Evolutionary conservation across 176 grass and related monocot genomes (phyloP), one percentile per base, ranked within the genome.

Genomic region (Elaeis guineensis): DNA sequence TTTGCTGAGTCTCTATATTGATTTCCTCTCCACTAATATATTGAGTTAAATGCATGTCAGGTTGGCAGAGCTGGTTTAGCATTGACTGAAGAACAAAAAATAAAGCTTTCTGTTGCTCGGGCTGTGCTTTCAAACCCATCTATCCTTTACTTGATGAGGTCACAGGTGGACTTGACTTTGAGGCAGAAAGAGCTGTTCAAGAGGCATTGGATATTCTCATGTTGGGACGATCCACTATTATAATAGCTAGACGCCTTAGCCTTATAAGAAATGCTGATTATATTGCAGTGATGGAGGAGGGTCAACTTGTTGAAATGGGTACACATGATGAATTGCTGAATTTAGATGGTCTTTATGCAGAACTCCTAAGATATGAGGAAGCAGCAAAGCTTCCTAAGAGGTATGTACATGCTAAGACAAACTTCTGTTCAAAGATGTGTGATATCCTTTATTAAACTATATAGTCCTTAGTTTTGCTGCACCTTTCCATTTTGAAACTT

Each of bases 201-300:
- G 89, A 79, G 72, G 94, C 94, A 51, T 75, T 98, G 24, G 94
- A 98, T 88, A 83, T 98, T 93, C 88, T 98, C 28, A 98, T 98
- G 94, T 62, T 98, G 49, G 94, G 94, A 79, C 92, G 93, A 39
- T 98, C 93, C 48, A 98, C 93, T 55, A 98, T 98, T 74, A 98
- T 98, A 92, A 98, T 98, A 78, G 94, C 94, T 70, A 89, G 94
- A 63, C 87, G 94, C 53, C 87, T 98, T 66, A 83, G 76, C 60
- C 84, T 98, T 56, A 98, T 98, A 58, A 89, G 86, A 65, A 91
- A 98, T 63, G 94, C 94, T 70, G 94, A 98, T 78, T 98, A 92
- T 61, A 98, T 92, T 78, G 94, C 94, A 54, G 94, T 92, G 66
- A 92, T 98, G 94, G 94, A 98, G 61, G 94, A 98, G 67, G 94